phyloP scores from a whole-genome alignment of 1,139 yeast species.

The Kluyveromyces marxianus region DNA sequence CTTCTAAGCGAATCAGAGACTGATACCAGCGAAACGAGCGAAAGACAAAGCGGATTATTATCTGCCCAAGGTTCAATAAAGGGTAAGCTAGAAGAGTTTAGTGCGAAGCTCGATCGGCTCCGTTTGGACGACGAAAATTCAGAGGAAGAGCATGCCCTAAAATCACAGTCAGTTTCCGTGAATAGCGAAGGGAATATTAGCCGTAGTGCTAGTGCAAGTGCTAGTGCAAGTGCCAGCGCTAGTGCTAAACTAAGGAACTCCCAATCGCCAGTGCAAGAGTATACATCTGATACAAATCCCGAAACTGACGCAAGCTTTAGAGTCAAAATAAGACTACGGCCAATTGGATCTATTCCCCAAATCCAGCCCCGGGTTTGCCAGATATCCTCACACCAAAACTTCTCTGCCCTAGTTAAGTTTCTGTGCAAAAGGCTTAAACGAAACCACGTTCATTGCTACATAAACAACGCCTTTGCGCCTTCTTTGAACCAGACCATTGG shows the following conservation, averaged over 20 bases:
- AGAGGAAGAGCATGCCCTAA: background rate
- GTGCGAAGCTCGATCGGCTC: conserved; percentile 3
- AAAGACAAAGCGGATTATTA: background rate
- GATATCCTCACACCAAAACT: conserved; percentile 24
- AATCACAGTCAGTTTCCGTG: background rate
- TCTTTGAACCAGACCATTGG: conserved; percentile 28
- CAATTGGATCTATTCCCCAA: conserved; percentile 27
- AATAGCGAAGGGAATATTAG: background rate
- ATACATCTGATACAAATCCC: no score
- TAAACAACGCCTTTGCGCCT: conserved; percentile 31
- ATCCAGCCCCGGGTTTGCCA: conserved; percentile 23
- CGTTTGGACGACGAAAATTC: background rate
- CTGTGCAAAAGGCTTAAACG: conserved; percentile 19
- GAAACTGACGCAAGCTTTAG: conserved; percentile 7
- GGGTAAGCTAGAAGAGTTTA: conserved; percentile 5
- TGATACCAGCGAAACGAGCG: conserved; percentile 5
- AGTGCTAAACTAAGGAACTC: no score
- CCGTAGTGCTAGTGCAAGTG: no score
- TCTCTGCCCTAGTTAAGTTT: conserved; percentile 22
- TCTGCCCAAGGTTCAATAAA: conserved; percentile 4
- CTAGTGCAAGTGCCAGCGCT: no score
- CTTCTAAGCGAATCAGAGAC: conserved; percentile 5
- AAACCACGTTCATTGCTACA: conserved; percentile 24
- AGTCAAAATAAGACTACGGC: conserved; percentile 24
- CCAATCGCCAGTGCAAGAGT: no score